A percentile compares a stretch with the other conserved stretches of the same genome.
Conservation (phyloP, 768 basidiomycete species). For the Boletus reticulatus region DNA sequence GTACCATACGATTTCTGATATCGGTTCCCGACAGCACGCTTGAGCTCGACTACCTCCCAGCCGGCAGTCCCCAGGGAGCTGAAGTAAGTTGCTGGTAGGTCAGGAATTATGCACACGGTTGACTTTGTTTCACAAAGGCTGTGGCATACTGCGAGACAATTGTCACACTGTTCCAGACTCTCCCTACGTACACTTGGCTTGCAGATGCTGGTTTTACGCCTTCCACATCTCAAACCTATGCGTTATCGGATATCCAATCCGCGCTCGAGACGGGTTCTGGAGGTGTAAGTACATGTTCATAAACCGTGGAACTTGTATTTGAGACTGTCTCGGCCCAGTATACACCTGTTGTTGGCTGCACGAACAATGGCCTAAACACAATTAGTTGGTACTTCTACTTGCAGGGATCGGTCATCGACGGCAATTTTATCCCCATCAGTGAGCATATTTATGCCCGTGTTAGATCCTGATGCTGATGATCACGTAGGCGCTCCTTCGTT, state of each 20-base stretch:
- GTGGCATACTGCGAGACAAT: slow-evolving; percentile 63
- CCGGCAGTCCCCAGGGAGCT: slow-evolving; percentile 53
- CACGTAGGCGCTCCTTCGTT: slow-evolving; percentile 46
- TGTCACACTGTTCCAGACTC: slow-evolving; percentile 58
- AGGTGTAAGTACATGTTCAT: slow-evolving; percentile 30
- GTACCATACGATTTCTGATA: slow-evolving; percentile 9
- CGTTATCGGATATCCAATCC: slow-evolving; percentile 48
- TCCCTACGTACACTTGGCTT: slow-evolving; percentile 77
- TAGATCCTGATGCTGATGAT: background rate
- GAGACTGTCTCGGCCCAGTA: slow-evolving; percentile 31
- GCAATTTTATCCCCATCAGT: slow-evolving; percentile 60
- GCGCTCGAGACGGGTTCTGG: slow-evolving; percentile 57
- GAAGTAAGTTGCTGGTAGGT: slow-evolving; percentile 41
- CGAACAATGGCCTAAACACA: slow-evolving; percentile 34
- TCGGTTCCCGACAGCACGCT: slow-evolving; percentile 47
- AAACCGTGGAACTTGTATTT: background rate
- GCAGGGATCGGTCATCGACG: slow-evolving; percentile 64
- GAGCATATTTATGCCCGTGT: slow-evolving; percentile 10
- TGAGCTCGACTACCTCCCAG: slow-evolving; percentile 53
- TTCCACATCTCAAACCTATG: slow-evolving; percentile 53
- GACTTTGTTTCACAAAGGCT: slow-evolving; percentile 39
- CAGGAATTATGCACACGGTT: background rate
- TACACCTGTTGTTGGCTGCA: slow-evolving; percentile 50
- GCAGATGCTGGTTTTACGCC: slow-evolving; percentile 72
- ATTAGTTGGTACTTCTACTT: slow-evolving; percentile 67